A percentile compares a stretch with the other conserved stretches of the same genome.
Evolutionary conservation across 78 protist species (phyloP).

Genomic region (Planoprotostelium fungivorum): DNA sequence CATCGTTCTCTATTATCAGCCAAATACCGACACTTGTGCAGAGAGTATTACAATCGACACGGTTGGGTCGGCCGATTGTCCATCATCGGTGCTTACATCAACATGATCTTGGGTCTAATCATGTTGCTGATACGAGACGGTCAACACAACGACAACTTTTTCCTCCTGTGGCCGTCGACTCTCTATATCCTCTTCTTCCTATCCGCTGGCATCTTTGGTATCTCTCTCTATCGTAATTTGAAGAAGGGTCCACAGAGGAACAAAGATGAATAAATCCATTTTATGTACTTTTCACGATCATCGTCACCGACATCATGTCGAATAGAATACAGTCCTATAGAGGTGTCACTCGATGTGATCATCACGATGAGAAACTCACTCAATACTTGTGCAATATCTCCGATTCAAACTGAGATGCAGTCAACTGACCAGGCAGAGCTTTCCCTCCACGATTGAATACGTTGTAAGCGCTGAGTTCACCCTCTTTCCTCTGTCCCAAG

Average conservation of each 20-base stretch:
- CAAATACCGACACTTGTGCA: background rate
- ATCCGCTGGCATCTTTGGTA: no score
- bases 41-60: background rate
- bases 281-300: no score
- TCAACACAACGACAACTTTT: background rate
- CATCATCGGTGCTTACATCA: background rate
- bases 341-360: no score
- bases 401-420: background rate
- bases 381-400: background rate
- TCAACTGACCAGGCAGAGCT: background rate
- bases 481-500: background rate
- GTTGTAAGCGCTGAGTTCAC: background rate
- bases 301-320: no score
- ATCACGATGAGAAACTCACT: no score
- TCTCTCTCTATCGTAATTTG: no score
- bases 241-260: no score
- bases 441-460: background rate
- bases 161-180: background rate
- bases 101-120: background rate
- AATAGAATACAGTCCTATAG: no score
- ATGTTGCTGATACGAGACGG: background rate
- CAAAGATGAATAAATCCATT: no score
- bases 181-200: no score
- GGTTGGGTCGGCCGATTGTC: background rate
- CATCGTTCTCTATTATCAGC: background rate